Conservation (phyloP, 495 filamentous ascomycete genomes). For the Aspergillus egyptiacus region DNA sequence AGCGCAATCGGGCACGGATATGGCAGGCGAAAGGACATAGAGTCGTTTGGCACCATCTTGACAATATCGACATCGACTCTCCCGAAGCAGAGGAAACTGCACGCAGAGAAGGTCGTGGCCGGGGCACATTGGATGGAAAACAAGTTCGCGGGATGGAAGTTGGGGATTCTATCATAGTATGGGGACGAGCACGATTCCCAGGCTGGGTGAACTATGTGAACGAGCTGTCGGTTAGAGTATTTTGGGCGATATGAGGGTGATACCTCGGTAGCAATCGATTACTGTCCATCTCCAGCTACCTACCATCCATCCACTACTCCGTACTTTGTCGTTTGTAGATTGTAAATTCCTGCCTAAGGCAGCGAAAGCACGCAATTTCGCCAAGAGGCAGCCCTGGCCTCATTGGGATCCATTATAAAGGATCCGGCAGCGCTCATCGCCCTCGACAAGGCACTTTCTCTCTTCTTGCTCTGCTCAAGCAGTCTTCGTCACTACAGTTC, state of each 20-base stretch:
- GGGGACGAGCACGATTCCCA: constrained; percentile 57
- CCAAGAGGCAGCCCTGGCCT: constrained; percentile 30
- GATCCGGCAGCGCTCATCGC: constrained; percentile 15
- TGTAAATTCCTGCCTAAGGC: background rate
- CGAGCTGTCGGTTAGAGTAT: constrained; percentile 52
- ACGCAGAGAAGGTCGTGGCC: constrained; percentile 43
- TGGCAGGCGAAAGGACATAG: constrained; percentile 30
- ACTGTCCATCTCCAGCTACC: no score
- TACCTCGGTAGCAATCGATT: no score
- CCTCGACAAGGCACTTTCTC: constrained; percentile 1
- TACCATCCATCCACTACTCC: no score
- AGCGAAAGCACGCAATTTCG: constrained; percentile 39
- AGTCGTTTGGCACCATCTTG: constrained; percentile 54
- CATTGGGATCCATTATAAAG: constrained; percentile 26
- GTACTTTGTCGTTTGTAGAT: no score
- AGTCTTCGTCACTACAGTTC: background rate
- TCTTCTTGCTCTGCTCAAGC: constrained; percentile 1
- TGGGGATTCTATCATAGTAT: constrained; percentile 61
- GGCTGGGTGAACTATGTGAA: constrained; percentile 57
- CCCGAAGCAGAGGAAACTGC: constrained; percentile 36
- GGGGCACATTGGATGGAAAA: constrained; percentile 48
- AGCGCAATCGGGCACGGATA: constrained; percentile 45
- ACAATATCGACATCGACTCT: constrained; percentile 42
- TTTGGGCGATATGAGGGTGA: constrained; percentile 51
- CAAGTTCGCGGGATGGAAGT: constrained; percentile 52